phyloP scores from a whole-genome alignment of 345 rosid species.

The Acer saccharum region DNA sequence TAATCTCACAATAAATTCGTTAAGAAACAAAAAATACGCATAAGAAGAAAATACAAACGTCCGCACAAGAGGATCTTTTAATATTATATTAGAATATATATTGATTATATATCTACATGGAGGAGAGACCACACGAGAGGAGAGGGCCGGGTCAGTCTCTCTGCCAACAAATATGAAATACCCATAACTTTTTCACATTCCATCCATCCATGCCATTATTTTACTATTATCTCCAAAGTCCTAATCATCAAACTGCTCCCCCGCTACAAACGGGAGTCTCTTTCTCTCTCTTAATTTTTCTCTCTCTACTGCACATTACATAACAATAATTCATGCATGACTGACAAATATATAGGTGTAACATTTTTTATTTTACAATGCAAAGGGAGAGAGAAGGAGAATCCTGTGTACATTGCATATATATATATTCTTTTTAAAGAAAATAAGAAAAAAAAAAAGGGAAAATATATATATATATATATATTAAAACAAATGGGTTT shows the following conservation, averaged over 20 bases:
- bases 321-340: slow-evolving; percentile 42
- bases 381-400: slow-evolving; percentile 12
- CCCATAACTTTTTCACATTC: slow-evolving; percentile 78
- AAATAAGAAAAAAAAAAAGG: neutral
- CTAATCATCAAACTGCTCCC: slow-evolving; percentile 56
- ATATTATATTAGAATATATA: too few relatives aligned
- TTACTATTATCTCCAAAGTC: slow-evolving; percentile 26
- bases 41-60: neutral
- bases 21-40: too few relatives aligned
- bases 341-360: slow-evolving; percentile 8
- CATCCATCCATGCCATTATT: slow-evolving; percentile 31
- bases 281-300: neutral
- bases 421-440: neutral
- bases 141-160: slow-evolving; percentile 18
- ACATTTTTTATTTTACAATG: neutral
- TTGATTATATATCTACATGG: too few relatives aligned
- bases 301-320: slow-evolving; percentile 11
- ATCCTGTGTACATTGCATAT: slow-evolving; percentile 7
- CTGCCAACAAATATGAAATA: slow-evolving; percentile 28
- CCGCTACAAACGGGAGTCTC: slow-evolving; percentile 42
- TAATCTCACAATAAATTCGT: too few relatives aligned
- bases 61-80: neutral
- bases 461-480: too few relatives aligned
- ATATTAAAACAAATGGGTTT: neutral
- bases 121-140: slow-evolving; percentile 21